Evolutionary conservation across 768 basidiomycete genomes (phyloP).

Genomic region (Porphyrellus cyaneotinctus): DNA sequence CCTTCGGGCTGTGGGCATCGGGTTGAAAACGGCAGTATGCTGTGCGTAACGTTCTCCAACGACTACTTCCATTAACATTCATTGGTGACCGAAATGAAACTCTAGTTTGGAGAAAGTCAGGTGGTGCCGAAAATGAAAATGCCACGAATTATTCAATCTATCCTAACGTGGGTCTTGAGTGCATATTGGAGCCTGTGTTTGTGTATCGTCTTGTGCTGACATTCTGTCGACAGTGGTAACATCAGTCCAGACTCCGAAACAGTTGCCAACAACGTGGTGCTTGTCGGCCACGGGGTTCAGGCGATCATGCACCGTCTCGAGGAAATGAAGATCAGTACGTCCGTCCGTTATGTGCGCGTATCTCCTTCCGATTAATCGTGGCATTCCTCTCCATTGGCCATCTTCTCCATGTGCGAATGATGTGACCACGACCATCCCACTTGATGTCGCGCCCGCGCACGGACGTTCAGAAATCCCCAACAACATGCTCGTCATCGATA

Average conservation of each 20-base stretch:
- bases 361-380: no score
- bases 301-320: constrained; percentile 60
- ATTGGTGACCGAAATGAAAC: constrained; percentile 9
- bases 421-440: not conserved
- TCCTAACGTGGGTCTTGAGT: constrained; percentile 52
- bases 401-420: not conserved
- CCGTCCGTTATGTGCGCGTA: not conserved
- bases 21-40: constrained; percentile 47
- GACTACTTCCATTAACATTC: constrained; percentile 9
- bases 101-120: constrained; percentile 77
- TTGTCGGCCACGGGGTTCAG: constrained; percentile 60
- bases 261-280: constrained; percentile 60
- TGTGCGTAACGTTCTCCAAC: constrained; percentile 38
- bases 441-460: not conserved
- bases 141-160: constrained; percentile 66
- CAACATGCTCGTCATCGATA: constrained; percentile 68
- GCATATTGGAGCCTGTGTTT: not conserved
- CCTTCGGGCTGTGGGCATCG: not conserved
- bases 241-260: constrained; percentile 76
- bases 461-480: constrained; percentile 57
- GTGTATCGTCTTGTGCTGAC: not conserved
- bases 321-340: constrained; percentile 78
- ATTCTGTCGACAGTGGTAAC: constrained; percentile 49
- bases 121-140: constrained; percentile 61
- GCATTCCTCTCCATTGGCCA: not conserved